Conservation (phyloP, 2,329 filamentous ascomycete genomes). For the Fusarium sp. region DNA sequence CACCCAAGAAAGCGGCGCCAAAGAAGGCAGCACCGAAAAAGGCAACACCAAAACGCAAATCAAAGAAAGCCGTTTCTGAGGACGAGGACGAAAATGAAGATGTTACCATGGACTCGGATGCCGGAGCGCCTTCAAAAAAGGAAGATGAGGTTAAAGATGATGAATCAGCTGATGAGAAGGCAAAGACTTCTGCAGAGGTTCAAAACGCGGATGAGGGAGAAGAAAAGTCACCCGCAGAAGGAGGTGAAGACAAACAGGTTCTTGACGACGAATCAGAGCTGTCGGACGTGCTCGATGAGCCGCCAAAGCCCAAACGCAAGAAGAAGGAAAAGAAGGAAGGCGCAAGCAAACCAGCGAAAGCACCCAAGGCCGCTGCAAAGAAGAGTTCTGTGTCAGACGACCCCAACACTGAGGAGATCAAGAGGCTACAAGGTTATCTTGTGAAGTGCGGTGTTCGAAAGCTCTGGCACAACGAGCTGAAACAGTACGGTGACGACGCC, state of each 20-base stretch:
- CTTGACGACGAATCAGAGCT: conserved; percentile 55
- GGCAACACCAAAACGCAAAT: conserved; percentile 14
- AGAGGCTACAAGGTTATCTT: conserved; percentile 86
- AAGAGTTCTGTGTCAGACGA: conserved; percentile 56
- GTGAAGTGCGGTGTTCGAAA: conserved; percentile 93
- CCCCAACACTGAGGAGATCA: conserved; percentile 82
- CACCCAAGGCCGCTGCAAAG: conserved; percentile 46
- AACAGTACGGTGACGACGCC: conserved; percentile 74
- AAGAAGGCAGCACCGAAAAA: conserved; percentile 2
- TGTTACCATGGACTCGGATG: conserved; percentile 25
- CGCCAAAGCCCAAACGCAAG: conserved; percentile 67
- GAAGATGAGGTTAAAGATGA: conserved; percentile 7
- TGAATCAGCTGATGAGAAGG: neutral
- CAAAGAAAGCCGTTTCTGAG: conserved; percentile 45
- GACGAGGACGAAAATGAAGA: conserved; percentile 45
- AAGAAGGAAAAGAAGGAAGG: conserved; percentile 58
- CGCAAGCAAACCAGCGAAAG: conserved; percentile 43
- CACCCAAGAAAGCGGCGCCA: conserved; percentile 12
- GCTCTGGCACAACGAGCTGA: conserved; percentile 88
- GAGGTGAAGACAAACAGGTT: conserved; percentile 37
- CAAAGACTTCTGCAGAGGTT: neutral
- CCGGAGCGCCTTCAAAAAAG: conserved; percentile 10
- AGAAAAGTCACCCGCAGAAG: conserved; percentile 19
- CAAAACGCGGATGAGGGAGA: conserved; percentile 11
- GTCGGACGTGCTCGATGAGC: conserved; percentile 77